phyloP scores from a whole-genome alignment of 2,329 filamentous ascomycete species.

The Fusarium tjaetaba region DNA sequence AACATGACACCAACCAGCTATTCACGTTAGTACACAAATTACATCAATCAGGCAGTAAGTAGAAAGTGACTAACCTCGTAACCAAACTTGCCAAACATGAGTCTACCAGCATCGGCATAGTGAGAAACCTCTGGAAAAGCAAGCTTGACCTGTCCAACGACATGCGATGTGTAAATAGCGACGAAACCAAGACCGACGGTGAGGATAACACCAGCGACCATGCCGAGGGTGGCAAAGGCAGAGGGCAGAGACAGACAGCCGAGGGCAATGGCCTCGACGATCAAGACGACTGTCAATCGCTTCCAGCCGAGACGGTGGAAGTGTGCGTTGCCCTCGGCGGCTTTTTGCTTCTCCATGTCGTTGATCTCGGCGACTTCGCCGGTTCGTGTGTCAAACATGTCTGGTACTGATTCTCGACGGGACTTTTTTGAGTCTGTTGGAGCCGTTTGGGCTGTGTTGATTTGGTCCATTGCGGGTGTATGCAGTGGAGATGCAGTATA shows the following conservation, averaged over 20 bases:
- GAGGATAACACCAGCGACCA: slow-evolving; percentile 60
- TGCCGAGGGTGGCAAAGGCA: slow-evolving; percentile 64
- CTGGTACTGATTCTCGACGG: slow-evolving; percentile 22
- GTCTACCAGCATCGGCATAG: slow-evolving; percentile 73
- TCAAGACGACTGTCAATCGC: slow-evolving; percentile 63
- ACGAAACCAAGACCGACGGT: slow-evolving; percentile 56
- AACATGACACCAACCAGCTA: slow-evolving; percentile 68
- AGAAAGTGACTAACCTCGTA: slow-evolving; percentile 54
- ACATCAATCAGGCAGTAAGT: no score
- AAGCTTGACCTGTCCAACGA: slow-evolving; percentile 60
- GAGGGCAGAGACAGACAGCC: slow-evolving; percentile 61
- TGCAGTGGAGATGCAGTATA: background rate
- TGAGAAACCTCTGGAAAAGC: slow-evolving; percentile 67
- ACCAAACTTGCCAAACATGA: slow-evolving; percentile 69
- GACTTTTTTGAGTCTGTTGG: slow-evolving; percentile 17
- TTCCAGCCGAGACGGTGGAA: slow-evolving; percentile 67
- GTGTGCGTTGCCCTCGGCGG: slow-evolving; percentile 56
- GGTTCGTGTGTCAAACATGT: slow-evolving; percentile 43
- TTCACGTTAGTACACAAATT: background rate
- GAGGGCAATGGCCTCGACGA: slow-evolving; percentile 67
- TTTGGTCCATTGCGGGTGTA: slow-evolving; percentile 30
- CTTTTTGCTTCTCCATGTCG: slow-evolving; percentile 59
- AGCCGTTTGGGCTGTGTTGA: slow-evolving; percentile 19
- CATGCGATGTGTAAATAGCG: slow-evolving; percentile 59
- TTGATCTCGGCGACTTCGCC: slow-evolving; percentile 53